These are phyloP conservation scores for Gracilaria domingensis DNA, from an alignment of 23 red algal genomes.

Conservation along the genomic window DNA sequence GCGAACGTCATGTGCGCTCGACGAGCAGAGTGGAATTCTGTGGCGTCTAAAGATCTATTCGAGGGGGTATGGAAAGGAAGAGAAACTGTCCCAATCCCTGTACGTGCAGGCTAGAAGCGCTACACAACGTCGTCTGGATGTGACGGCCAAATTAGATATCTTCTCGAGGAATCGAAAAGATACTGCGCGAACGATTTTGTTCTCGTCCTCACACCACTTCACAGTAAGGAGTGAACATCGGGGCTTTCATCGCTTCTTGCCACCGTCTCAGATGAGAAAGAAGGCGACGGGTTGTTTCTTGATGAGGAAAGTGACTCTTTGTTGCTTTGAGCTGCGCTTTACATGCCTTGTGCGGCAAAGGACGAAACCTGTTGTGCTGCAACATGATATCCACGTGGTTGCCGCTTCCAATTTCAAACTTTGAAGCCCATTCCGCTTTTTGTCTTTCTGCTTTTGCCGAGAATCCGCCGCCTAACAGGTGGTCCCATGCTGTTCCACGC, in stretches of 20 bases:
- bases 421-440: too few species aligned
- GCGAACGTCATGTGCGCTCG: slow-evolving; percentile 64
- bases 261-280: slow-evolving; percentile 43
- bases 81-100: slow-evolving; percentile 55
- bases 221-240: slow-evolving; percentile 64
- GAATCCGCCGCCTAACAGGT: too few species aligned
- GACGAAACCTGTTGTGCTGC: background rate
- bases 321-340: slow-evolving; percentile 58
- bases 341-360: background rate
- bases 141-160: slow-evolving; percentile 70
- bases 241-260: slow-evolving; percentile 76
- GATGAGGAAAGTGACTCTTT: slow-evolving; percentile 65
- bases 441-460: background rate
- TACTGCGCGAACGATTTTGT: slow-evolving; percentile 37
- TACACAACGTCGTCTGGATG: background rate
- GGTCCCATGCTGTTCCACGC: too few species aligned
- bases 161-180: slow-evolving; percentile 62
- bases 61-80: slow-evolving; percentile 66
- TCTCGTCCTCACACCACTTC: slow-evolving; percentile 64
- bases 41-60: slow-evolving; percentile 80
- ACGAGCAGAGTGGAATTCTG: slow-evolving; percentile 6
- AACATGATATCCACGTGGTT: background rate
- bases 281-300: slow-evolving; percentile 34
- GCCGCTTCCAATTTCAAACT: too few species aligned
- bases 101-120: slow-evolving; percentile 70